A percentile compares a stretch with the other conserved stretches of the same genome.
Conservation (phyloP, 148 eudicot genomes). For the Bassia scoparia region DNA sequence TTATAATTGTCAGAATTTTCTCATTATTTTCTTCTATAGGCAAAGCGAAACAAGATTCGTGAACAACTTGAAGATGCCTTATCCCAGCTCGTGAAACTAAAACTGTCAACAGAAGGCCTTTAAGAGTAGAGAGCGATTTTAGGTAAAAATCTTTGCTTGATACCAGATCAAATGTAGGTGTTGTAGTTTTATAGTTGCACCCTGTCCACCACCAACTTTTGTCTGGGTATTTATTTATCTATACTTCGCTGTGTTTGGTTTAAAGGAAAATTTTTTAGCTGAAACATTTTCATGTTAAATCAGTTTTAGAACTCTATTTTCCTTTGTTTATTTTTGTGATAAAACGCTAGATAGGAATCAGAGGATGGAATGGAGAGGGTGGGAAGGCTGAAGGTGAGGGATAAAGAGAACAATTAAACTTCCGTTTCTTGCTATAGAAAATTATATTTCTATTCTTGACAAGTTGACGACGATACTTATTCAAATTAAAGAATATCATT, state of each 20-base stretch:
- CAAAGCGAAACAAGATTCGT: constrained; percentile 44
- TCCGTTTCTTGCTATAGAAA: background rate
- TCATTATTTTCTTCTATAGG: constrained; percentile 29
- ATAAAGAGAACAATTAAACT: background rate
- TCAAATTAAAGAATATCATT: background rate
- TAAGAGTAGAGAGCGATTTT: constrained; percentile 19
- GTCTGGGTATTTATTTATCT: background rate
- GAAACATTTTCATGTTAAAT: background rate
- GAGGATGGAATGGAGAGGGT: background rate
- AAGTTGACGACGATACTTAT: background rate
- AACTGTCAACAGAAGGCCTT: constrained; percentile 28
- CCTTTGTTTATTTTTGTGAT: background rate
- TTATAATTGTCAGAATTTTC: background rate
- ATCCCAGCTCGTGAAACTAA: constrained; percentile 45
- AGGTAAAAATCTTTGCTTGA: background rate
- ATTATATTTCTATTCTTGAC: background rate
- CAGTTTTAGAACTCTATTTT: background rate
- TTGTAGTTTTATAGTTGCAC: background rate
- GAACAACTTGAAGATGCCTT: constrained; percentile 53
- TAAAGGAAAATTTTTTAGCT: background rate
- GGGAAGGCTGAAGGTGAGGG: background rate
- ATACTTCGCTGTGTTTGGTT: background rate
- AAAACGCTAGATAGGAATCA: too few relatives aligned
- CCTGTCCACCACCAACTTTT: background rate
- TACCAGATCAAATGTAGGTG: background rate